Conservation (phyloP, 129 eudicot species). For the Saposhnikovia divaricata region DNA sequence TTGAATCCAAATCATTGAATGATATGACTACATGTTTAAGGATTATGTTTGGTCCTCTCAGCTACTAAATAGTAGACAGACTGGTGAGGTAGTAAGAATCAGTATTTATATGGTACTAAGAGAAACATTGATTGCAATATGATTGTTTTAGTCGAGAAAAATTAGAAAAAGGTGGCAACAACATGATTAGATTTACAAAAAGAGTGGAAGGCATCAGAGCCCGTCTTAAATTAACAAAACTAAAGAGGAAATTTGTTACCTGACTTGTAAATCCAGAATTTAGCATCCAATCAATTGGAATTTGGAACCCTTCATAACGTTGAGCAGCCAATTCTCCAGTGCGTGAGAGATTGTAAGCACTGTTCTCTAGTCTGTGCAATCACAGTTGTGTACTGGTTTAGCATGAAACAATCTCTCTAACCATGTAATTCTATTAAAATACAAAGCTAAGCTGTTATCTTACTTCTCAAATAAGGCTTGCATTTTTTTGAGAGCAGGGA, state of each 20-base stretch:
- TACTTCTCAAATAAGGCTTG: conserved; percentile 91
- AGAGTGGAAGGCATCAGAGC: neutral
- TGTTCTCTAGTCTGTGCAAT: conserved; percentile 71
- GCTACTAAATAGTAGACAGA: neutral
- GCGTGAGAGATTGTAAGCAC: conserved; percentile 72
- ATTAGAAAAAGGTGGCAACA: neutral
- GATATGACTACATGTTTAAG: neutral
- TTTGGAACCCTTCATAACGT: conserved; percentile 60
- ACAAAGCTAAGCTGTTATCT: neutral
- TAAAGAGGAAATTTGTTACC: conserved; percentile 31
- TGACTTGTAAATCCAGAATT: conserved; percentile 74
- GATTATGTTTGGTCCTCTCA: neutral
- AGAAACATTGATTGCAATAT: neutral
- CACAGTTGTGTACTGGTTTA: neutral
- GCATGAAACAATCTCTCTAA: neutral
- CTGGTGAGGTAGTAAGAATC: neutral
- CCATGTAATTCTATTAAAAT: neutral
- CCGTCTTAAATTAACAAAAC: conserved; percentile 1
- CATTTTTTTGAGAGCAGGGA: conserved; percentile 81
- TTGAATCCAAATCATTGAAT: neutral
- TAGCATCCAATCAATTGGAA: conserved; percentile 88
- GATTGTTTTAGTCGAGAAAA: neutral
- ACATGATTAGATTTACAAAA: neutral
- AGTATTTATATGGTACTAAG: neutral
- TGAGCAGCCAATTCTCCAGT: conserved; percentile 76